Conservation (phyloP, 192 early-diverging fungal species). For the Phlyctochytrium planicorne region DNA sequence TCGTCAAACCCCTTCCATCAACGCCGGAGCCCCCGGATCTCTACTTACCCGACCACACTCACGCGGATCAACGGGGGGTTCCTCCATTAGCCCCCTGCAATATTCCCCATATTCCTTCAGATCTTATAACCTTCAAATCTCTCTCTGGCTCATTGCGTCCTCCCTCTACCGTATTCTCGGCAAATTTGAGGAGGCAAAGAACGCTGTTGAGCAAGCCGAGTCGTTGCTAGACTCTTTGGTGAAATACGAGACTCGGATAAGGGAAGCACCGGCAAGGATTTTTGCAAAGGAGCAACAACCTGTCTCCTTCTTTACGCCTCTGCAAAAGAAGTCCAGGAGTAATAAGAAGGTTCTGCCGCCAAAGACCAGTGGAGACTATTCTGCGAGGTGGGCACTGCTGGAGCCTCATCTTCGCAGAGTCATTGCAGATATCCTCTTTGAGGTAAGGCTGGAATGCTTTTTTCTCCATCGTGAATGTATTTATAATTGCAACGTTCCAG, state of each 20-base stretch:
- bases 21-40: too few species aligned
- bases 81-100: constrained; percentile 11
- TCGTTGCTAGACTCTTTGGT: constrained; percentile 35
- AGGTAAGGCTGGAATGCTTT: constrained; percentile 34
- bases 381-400: constrained; percentile 30
- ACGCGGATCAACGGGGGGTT: constrained; percentile 8
- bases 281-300: constrained; percentile 17
- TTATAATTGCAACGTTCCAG: constrained; percentile 5
- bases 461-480: too few species aligned
- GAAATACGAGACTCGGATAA: constrained; percentile 22
- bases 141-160: constrained; percentile 44
- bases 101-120: constrained; percentile 30
- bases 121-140: constrained; percentile 46
- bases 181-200: constrained; percentile 36
- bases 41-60: constrained; percentile 12
- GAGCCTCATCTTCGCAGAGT: constrained; percentile 37
- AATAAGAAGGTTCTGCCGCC: neutral
- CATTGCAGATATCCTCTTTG: constrained; percentile 51
- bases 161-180: constrained; percentile 38
- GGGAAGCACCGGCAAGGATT: constrained; percentile 17
- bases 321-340: neutral
- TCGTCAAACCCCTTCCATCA: too few species aligned
- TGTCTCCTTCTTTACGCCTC: neutral
- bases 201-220: constrained; percentile 46
- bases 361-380: neutral